Base-by-base conservation (phyloP, 1,284 basidiomycete genomes). In the Spongispora temasekensis region DNA sequence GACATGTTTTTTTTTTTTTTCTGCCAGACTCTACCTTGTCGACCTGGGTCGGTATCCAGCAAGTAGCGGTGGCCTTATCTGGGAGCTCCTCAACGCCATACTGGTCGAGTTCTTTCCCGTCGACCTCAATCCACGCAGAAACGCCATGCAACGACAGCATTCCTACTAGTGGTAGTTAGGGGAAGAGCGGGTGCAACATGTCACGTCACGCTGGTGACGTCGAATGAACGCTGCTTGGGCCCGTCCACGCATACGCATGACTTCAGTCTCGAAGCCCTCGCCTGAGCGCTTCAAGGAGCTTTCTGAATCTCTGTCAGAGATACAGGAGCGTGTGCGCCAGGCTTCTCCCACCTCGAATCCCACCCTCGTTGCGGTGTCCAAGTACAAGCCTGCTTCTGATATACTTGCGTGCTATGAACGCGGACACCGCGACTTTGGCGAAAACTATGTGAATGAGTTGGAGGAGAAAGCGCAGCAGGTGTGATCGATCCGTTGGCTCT, bases 381-480 rank as follows among this genome's bases (percentile, higher is more conserved):
- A 99, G 77, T 87, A 93, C 71, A 98, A 98, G 74, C 94, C 96
- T 1, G 85, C 90, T 2, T 87, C 89, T 6, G 95, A 98, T 74
- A 88, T 98, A 59, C 80, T 90, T 52, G 90, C 90, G 5, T 91
- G 94, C 64, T 92, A 91, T 70, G 83, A 92, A 61, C 78, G 79
- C 17, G 93, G 90, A 0, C 93, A 98, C 67, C 80, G 88, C 2
- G 94, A 97, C 73, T 99, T 98, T 74, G 97, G 97, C 13, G 97
- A 99, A 77, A 99, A 99, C 75, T 99, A 98, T 73, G 95, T 96
- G 6, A 93, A 97, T 68, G 97, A 98, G 72, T 76, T 99, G 64
- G 89, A 89, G n/a, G 93, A 95, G 52, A 99, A 97, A 72, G 90
- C 94, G 1, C 78, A 79, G 56, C 78, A 85, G 73, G 93, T 93